Evolutionary conservation across 345 rosid genomes (phyloP).

Genomic region (Boechera divaricarpa): DNA sequence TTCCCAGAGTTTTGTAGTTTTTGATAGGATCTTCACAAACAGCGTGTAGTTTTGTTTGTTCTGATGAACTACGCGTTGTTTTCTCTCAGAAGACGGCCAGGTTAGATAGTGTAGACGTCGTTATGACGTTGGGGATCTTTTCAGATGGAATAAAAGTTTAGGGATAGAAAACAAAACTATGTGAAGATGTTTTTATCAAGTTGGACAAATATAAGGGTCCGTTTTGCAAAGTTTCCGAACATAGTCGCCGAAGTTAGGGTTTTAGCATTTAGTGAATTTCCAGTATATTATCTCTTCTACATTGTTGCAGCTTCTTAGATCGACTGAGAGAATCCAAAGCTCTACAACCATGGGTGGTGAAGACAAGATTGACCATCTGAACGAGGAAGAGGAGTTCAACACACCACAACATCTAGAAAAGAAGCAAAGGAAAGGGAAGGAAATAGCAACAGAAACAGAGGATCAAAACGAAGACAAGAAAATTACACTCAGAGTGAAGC

Average conservation of each 20-base stretch:
- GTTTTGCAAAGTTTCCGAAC: not conserved
- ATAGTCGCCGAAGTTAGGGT: constrained; percentile 28
- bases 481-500: constrained; percentile 49
- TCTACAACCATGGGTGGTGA: constrained; percentile 19
- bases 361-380: not conserved
- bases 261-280: not conserved
- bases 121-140: not conserved
- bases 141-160: not conserved
- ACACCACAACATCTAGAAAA: constrained; percentile 25
- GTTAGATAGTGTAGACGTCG: constrained; percentile 3
- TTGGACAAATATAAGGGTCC: constrained; percentile 8
- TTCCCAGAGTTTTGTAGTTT: no score
- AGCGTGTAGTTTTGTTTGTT: not conserved
- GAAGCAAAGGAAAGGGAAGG: constrained; percentile 33
- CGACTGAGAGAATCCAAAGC: not conserved
- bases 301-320: not conserved
- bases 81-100: not conserved
- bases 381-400: constrained; percentile 25
- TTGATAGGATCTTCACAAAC: not conserved
- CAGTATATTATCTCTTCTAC: not conserved
- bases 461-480: constrained; percentile 5
- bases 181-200: no score
- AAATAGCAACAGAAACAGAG: constrained; percentile 24
- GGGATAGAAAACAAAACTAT: not conserved
- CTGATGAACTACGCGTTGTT: constrained; percentile 18